phyloP scores from a whole-genome alignment of 2,329 filamentous ascomycete species.

The Trichophyton schoenleinii region DNA sequence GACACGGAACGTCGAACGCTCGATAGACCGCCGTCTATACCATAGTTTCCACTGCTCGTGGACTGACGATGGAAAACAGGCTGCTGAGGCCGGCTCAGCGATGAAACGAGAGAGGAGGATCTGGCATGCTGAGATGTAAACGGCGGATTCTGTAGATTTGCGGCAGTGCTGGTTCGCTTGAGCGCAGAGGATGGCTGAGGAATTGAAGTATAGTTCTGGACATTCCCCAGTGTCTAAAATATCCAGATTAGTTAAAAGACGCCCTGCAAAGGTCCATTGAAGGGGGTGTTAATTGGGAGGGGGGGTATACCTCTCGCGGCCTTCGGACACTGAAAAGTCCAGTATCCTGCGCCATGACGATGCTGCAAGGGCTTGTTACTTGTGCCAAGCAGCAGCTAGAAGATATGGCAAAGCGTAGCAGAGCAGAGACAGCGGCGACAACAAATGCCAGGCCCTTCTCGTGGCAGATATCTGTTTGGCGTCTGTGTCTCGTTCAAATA shows the following conservation, averaged over 20 bases:
- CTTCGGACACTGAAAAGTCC: slow-evolving; percentile 85
- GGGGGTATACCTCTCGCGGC: slow-evolving; percentile 62
- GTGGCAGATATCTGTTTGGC: background rate
- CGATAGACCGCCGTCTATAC: slow-evolving; percentile 66
- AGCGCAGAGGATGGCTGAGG: slow-evolving; percentile 86
- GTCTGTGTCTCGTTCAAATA: background rate
- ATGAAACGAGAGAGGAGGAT: slow-evolving; percentile 78
- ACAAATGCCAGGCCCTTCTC: background rate
- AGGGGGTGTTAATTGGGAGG: background rate
- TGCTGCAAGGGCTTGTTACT: background rate
- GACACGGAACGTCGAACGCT: slow-evolving; percentile 73
- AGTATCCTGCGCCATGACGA: slow-evolving; percentile 68
- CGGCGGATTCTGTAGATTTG: slow-evolving; percentile 50
- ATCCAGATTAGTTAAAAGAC: background rate
- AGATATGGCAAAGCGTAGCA: background rate
- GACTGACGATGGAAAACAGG: slow-evolving; percentile 77
- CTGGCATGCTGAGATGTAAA: slow-evolving; percentile 63
- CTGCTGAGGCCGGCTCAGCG: slow-evolving; percentile 69
- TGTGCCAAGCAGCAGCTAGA: background rate
- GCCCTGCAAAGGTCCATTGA: too few relatives aligned
- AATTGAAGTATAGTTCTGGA: slow-evolving; percentile 71
- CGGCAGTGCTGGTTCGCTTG: slow-evolving; percentile 78
- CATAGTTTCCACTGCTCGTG: slow-evolving; percentile 57
- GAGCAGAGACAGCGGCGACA: background rate
- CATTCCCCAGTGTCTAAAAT: slow-evolving; percentile 61